A percentile compares a stretch with the other conserved stretches of the same genome.
These are phyloP conservation scores for Podospora appendiculata DNA, from an alignment of 495 filamentous ascomycete genomes.

Conservation along the genomic window DNA sequence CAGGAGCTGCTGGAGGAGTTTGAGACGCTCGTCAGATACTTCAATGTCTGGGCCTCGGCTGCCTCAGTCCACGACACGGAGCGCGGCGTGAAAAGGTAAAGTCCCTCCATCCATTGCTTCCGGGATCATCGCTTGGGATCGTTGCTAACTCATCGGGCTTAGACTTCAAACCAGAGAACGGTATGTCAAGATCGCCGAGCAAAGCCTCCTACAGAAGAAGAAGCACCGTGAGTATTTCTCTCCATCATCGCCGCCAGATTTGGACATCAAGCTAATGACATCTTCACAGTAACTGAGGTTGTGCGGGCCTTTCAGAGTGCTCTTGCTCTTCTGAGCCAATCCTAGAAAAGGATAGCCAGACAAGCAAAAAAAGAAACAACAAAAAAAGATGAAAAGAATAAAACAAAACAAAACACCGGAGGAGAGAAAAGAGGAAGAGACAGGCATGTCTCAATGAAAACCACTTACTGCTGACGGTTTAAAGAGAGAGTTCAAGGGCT, in stretches of 20 bases:
- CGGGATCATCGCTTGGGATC: too few relatives aligned
- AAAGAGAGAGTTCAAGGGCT: too few relatives aligned
- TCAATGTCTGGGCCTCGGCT: constrained; percentile 61
- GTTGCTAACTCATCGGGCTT: too few relatives aligned
- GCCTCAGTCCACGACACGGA: constrained; percentile 61
- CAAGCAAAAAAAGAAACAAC: not conserved
- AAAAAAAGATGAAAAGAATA: not conserved
- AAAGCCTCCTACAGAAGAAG: constrained; percentile 59
- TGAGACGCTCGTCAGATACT: constrained; percentile 55
- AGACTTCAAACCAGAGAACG: constrained; percentile 63
- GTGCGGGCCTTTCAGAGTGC: constrained; percentile 77
- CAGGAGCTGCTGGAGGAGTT: constrained; percentile 56
- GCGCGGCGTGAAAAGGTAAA: constrained; percentile 49
- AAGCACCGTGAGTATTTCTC: constrained; percentile 44
- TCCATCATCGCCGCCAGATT: too few relatives aligned
- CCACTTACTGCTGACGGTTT: too few relatives aligned
- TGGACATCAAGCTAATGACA: too few relatives aligned
- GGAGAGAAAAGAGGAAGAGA: not conserved
- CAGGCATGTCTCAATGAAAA: too few relatives aligned
- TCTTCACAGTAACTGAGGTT: constrained; percentile 48
- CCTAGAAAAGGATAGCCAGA: constrained; percentile 2
- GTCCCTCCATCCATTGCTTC: too few relatives aligned
- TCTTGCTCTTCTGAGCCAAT: constrained; percentile 52
- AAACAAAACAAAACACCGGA: not conserved
- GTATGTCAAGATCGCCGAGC: constrained; percentile 64